phyloP scores from a whole-genome alignment of 1,139 yeast genomes.

The Waltiozyma sp. region DNA sequence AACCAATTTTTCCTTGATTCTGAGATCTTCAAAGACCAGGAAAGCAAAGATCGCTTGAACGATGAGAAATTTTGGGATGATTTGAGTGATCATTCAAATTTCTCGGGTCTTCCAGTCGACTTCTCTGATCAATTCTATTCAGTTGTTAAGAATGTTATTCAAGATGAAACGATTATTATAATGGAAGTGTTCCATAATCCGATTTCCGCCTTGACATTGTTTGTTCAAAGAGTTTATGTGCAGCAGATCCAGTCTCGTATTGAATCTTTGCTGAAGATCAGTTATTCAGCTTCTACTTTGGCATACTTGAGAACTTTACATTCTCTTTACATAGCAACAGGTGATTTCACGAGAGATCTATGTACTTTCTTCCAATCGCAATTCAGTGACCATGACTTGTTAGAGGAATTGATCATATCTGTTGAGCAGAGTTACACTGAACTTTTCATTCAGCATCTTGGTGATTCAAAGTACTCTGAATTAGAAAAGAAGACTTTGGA shows the following conservation, averaged over 20 bases:
- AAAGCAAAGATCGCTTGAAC: conserved; percentile 19
- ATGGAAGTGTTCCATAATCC: conserved; percentile 62
- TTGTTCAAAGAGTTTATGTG: conserved; percentile 69
- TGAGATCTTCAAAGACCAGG: conserved; percentile 25
- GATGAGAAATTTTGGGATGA: conserved; percentile 33
- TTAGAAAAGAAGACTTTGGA: conserved; percentile 64
- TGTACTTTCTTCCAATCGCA: conserved; percentile 38
- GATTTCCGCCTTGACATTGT: conserved; percentile 54
- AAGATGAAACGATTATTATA: conserved; percentile 65
- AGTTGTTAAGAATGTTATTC: conserved; percentile 36
- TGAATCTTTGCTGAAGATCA: conserved; percentile 49
- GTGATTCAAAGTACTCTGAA: conserved; percentile 59
- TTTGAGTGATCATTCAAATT: conserved; percentile 35
- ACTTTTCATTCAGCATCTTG: conserved; percentile 59
- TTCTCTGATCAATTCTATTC: conserved; percentile 28
- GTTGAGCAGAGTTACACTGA: conserved; percentile 68
- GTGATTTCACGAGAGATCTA: conserved; percentile 55
- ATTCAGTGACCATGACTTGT: conserved; percentile 31
- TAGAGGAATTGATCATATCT: conserved; percentile 39
- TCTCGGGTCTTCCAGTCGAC: conserved; percentile 25
- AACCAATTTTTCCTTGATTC: conserved; percentile 58
- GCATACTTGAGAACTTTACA: conserved; percentile 76
- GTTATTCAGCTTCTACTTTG: conserved; percentile 53
- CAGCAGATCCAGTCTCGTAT: conserved; percentile 65
- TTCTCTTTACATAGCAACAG: conserved; percentile 47